Percentiles rank a stretch among this genome's conserved stretches.
These are phyloP conservation scores for Talinum fruticosum DNA, from an alignment of 148 eudicot species.

Conservation along the genomic window DNA sequence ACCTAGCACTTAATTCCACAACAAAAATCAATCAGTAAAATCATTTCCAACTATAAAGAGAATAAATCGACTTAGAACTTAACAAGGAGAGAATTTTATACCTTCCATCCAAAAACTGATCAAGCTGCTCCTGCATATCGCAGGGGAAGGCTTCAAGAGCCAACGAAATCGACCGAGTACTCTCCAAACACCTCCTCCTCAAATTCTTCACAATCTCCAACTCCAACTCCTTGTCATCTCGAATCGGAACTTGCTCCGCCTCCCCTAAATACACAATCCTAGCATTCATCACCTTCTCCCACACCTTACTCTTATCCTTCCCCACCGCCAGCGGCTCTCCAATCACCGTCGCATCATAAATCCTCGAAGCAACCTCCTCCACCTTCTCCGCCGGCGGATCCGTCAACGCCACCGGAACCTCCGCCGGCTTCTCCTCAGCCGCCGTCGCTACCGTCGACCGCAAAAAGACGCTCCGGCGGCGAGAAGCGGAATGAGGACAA, in stretches of 20 bases:
- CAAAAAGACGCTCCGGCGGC: slow-evolving; percentile 55
- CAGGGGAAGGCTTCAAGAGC: slow-evolving; percentile 88
- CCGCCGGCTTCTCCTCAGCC: slow-evolving; percentile 37
- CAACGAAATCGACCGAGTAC: slow-evolving; percentile 47
- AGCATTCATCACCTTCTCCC: slow-evolving; percentile 92
- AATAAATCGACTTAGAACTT: background rate
- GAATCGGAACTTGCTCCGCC: slow-evolving; percentile 83
- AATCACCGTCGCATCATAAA: slow-evolving; percentile 83
- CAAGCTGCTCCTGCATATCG: slow-evolving; percentile 65
- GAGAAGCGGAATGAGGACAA: slow-evolving; percentile 51
- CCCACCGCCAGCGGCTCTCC: slow-evolving; percentile 96
- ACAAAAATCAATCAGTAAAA: background rate
- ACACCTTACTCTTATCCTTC: slow-evolving; percentile 77
- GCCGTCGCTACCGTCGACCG: slow-evolving; percentile 55
- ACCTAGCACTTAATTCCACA: too few species aligned
- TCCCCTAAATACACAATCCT: slow-evolving; percentile 88
- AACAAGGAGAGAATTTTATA: background rate
- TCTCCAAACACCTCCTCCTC: slow-evolving; percentile 62
- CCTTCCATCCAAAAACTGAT: slow-evolving; percentile 64
- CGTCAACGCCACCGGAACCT: slow-evolving; percentile 1
- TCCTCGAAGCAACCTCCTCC: slow-evolving; percentile 53
- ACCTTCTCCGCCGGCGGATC: slow-evolving; percentile 11
- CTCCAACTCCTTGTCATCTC: slow-evolving; percentile 77
- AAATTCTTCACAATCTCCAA: slow-evolving; percentile 74
- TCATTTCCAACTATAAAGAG: background rate